Evolutionary conservation across 441 rosid genomes (phyloP).

Genomic region (Gossypium trilobum): DNA sequence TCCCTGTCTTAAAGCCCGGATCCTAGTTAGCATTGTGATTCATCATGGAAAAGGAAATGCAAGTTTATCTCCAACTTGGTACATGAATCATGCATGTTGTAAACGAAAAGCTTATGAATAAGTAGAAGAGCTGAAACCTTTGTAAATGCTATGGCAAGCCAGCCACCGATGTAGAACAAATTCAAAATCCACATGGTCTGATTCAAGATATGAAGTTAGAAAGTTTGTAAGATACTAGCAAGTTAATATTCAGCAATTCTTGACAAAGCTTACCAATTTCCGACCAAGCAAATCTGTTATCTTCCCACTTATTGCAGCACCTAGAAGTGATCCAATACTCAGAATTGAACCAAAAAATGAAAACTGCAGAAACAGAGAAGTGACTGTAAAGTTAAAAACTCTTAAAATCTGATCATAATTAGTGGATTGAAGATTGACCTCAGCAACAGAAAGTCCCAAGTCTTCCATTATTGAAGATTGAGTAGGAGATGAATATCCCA

Average conservation of each 20-base stretch:
- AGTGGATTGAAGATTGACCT: slow-evolving; percentile 15
- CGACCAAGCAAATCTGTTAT: slow-evolving; percentile 31
- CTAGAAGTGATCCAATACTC: slow-evolving; percentile 28
- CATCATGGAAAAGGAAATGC: background rate
- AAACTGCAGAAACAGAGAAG: slow-evolving; percentile 20
- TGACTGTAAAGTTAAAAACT: background rate
- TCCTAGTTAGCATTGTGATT: background rate
- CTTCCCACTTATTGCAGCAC: slow-evolving; percentile 27
- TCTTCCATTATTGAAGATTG: slow-evolving; percentile 35
- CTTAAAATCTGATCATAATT: background rate
- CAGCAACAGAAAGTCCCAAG: slow-evolving; percentile 35
- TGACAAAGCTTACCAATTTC: slow-evolving; percentile 22
- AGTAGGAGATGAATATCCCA: slow-evolving; percentile 44
- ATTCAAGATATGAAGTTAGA: background rate
- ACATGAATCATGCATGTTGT: background rate
- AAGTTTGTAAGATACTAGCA: background rate
- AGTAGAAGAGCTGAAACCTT: slow-evolving; percentile 17
- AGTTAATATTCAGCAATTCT: background rate
- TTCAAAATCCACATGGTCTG: slow-evolving; percentile 36
- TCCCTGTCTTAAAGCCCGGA: background rate
- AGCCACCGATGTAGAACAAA: slow-evolving; percentile 25
- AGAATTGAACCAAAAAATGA: slow-evolving; percentile 32
- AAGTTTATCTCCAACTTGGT: background rate
- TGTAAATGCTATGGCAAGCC: slow-evolving; percentile 28
- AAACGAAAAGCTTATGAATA: background rate